Evolutionary conservation across 2,329 filamentous ascomycete species (phyloP).

Genomic region (Cyphellophora attinorum): DNA sequence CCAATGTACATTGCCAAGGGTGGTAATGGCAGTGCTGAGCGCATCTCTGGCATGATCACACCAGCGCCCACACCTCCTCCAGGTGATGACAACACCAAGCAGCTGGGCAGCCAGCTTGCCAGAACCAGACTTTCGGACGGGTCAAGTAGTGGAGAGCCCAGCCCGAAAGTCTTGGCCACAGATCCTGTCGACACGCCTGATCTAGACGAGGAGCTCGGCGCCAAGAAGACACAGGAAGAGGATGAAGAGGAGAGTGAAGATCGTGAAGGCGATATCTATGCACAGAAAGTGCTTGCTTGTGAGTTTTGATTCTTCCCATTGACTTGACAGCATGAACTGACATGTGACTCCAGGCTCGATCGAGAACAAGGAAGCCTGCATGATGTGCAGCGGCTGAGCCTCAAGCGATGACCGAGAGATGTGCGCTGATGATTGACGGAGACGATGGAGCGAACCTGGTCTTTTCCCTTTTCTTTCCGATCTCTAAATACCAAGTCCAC

Average conservation of each 20-base stretch:
- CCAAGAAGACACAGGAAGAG: conserved; percentile 53
- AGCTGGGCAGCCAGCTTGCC: conserved; percentile 29
- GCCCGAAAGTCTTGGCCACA: conserved; percentile 65
- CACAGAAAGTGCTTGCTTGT: conserved; percentile 83
- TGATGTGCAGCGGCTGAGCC: conserved; percentile 90
- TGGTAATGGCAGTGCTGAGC: conserved; percentile 26
- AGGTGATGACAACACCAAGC: conserved; percentile 38
- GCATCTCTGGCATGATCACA: conserved; percentile 56
- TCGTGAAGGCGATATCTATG: conserved; percentile 87
- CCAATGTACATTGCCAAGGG: conserved; percentile 54
- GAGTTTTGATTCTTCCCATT: conserved; percentile 31
- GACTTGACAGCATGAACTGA: conserved; percentile 23
- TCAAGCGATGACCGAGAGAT: not conserved
- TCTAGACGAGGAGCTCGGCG: conserved; percentile 53
- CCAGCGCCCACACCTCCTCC: conserved; percentile 59
- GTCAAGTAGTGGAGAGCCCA: conserved; percentile 58
- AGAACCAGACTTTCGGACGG: conserved; percentile 58
- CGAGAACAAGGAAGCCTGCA: conserved; percentile 86
- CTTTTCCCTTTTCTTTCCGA: too few species aligned
- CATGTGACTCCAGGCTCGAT: conserved; percentile 62
- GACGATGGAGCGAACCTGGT: too few species aligned
- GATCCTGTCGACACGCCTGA: conserved; percentile 54
- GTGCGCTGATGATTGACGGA: too few species aligned
- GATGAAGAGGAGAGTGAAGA: conserved; percentile 63
- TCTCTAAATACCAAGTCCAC: too few species aligned